A percentile compares a stretch with the other conserved stretches of the same genome.
Conservation (phyloP, 1,284 basidiomycete genomes). For the Phylloboletellus chloephorus region DNA sequence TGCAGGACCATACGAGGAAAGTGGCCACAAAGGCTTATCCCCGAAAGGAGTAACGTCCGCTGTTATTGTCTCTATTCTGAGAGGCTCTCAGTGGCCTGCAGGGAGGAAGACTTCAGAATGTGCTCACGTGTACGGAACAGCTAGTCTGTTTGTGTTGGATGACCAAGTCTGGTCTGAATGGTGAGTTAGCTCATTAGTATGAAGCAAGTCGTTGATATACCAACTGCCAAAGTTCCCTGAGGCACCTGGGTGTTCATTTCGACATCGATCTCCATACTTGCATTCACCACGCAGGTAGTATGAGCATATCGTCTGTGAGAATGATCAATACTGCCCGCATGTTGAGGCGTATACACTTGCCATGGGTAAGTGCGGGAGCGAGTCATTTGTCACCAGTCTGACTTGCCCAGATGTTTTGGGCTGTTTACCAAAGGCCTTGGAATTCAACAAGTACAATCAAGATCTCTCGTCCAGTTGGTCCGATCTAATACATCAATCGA, state of each 20-base stretch:
- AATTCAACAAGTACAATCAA: constrained; percentile 22
- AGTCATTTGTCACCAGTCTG: background rate
- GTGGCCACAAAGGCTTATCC: constrained; percentile 78
- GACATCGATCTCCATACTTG: constrained; percentile 62
- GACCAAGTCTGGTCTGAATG: constrained; percentile 43
- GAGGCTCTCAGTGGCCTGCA: constrained; percentile 9
- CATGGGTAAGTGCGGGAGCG: constrained; percentile 13
- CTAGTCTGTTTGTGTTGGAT: constrained; percentile 20
- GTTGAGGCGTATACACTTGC: constrained; percentile 7
- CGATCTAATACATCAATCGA: background rate
- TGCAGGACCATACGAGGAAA: constrained; percentile 75
- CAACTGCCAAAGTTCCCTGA: constrained; percentile 36
- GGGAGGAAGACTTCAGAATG: constrained; percentile 10
- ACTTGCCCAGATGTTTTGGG: constrained; percentile 1
- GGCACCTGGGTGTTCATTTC: constrained; percentile 58
- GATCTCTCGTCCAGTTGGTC: background rate
- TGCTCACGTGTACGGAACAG: constrained; percentile 42
- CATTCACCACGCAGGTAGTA: constrained; percentile 66
- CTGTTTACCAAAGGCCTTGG: constrained; percentile 14
- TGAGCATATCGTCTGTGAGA: constrained; percentile 42
- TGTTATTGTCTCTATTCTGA: constrained; percentile 54
- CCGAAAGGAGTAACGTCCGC: constrained; percentile 53
- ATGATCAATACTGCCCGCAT: constrained; percentile 6
- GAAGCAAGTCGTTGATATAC: constrained; percentile 16
- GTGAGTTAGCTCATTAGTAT: constrained; percentile 12